Conservation (phyloP, 306 rosid genomes). For the Lathyrus oleraceus region DNA sequence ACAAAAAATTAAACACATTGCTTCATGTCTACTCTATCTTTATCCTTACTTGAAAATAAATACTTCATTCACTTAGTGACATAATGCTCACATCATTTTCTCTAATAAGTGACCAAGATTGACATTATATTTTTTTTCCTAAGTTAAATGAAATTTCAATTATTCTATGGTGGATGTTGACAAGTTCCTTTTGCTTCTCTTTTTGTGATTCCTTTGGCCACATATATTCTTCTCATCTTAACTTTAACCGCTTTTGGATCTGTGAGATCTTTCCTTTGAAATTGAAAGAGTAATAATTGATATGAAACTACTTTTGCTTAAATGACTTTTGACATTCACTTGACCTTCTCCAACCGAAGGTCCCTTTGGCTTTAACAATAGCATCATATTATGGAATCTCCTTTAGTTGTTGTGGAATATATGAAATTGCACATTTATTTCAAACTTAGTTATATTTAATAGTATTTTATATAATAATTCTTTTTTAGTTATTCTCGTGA, state of each 20-base stretch:
- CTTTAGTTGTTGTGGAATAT: conserved; percentile 79
- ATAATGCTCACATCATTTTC: conserved; percentile 55
- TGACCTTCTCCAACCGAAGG: conserved; percentile 64
- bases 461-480: no score
- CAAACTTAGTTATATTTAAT: no score
- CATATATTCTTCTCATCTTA: conserved; percentile 64
- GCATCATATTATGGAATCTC: conserved; percentile 73
- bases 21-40: conserved; percentile 32
- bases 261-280: conserved; percentile 48
- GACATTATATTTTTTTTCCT: conserved; percentile 1
- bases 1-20: conserved; percentile 1
- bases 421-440: conserved; percentile 49
- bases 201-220: conserved; percentile 84
- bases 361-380: conserved; percentile 63
- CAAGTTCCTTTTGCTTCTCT: conserved; percentile 80
- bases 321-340: conserved; percentile 68
- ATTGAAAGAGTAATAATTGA: conserved; percentile 64
- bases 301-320: conserved; percentile 56
- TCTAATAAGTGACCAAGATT: conserved; percentile 30
- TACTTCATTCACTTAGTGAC: conserved; percentile 41
- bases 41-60: neutral
- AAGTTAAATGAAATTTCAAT: conserved; percentile 41
- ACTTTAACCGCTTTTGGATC: conserved; percentile 55
- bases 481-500: no score
- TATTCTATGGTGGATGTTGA: conserved; percentile 65